phyloP scores from a whole-genome alignment of 345 rosid genomes.

The Odontarrhena argentea region DNA sequence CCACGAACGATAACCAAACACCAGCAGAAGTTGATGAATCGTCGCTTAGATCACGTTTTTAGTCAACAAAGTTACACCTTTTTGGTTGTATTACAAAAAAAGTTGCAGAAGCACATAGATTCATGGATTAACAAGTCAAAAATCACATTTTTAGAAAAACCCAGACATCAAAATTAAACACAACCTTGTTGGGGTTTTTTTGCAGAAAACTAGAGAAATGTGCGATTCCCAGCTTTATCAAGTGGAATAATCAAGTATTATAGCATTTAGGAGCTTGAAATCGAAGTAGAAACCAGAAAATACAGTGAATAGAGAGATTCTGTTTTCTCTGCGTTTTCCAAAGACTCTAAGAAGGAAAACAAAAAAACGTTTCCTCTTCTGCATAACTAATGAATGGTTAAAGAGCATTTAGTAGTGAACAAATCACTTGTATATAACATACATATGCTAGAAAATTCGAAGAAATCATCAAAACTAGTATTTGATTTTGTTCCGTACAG shows the following conservation, averaged over 20 bases:
- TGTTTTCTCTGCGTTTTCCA: not conserved
- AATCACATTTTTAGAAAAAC: slow-evolving; percentile 15
- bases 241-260: not conserved
- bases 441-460: not conserved
- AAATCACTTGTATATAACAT: no score
- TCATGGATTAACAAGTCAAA: not conserved
- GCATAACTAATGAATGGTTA: no score
- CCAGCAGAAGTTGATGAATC: not conserved
- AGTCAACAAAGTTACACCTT: not conserved
- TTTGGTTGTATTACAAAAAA: not conserved
- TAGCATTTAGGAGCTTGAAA: not conserved
- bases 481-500: no score
- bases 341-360: not conserved
- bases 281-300: not conserved
- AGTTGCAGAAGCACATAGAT: not conserved
- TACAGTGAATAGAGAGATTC: not conserved
- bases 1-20: not conserved
- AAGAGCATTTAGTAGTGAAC: no score
- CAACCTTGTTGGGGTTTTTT: not conserved
- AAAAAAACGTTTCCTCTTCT: not conserved
- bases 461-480: not conserved
- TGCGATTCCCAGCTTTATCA: not conserved
- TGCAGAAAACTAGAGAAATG: not conserved
- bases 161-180: not conserved
- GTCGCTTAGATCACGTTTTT: not conserved